Conservation (phyloP, 495 filamentous ascomycete genomes). For the Bryoglossum gracile region DNA sequence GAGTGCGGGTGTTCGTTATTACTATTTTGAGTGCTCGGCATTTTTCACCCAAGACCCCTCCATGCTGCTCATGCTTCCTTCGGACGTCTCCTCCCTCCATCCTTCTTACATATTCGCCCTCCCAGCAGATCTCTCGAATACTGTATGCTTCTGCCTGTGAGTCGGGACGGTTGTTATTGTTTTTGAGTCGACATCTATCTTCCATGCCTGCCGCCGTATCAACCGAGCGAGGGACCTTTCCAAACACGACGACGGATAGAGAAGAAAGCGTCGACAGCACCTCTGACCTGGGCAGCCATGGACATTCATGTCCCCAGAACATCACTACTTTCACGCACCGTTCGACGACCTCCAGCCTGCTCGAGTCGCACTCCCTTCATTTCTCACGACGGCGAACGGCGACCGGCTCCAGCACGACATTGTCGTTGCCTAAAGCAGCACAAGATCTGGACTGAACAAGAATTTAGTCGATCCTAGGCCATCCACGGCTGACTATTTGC, state of each 20-base stretch:
- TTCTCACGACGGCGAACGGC: neutral
- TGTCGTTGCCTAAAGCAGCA: slow-evolving; percentile 12
- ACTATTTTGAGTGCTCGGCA: slow-evolving; percentile 18
- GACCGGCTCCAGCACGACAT: neutral
- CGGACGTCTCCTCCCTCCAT: neutral
- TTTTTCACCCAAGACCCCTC: slow-evolving; percentile 14
- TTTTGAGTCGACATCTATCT: neutral
- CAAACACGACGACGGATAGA: slow-evolving; percentile 1
- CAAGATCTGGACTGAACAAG: neutral
- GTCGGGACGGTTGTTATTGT: no score
- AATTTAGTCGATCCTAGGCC: no score
- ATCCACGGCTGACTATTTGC: no score
- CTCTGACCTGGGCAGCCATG: neutral
- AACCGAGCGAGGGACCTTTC: slow-evolving; percentile 12
- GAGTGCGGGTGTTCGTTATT: no score
- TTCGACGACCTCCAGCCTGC: neutral
- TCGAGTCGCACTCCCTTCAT: neutral
- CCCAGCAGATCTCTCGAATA: no score
- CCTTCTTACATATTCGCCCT: neutral
- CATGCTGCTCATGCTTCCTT: slow-evolving; percentile 1
- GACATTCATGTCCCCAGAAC: neutral
- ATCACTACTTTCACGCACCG: neutral
- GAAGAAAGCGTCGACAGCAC: neutral
- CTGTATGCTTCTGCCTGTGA: no score
- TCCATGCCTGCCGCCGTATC: slow-evolving; percentile 15